Evolutionary conservation across 495 filamentous ascomycete genomes (phyloP), one percentile per base, ranked within the genome.

Genomic region (Trichoderma virens): DNA sequence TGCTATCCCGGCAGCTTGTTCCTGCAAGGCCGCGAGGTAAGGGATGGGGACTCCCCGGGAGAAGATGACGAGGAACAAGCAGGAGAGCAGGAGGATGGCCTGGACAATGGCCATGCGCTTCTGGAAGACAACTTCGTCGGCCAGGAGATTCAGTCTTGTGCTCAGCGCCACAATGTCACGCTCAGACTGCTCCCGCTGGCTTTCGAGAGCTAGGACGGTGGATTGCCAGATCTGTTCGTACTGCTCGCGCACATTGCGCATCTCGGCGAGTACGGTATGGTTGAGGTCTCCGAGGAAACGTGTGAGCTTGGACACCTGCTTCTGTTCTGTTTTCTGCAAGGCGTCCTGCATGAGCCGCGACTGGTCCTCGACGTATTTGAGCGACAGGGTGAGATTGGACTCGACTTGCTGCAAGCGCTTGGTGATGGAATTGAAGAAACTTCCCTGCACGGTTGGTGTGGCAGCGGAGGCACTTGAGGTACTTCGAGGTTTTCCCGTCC

Each of bases 221-320:
- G 86, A 90, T 70, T 95, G 93, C 92, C 94, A 97, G 27, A 97
- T 88, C 69, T 96, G 90, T 69, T 98, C 95, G 75, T 98, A 98
- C 69, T 95, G 90, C 54, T 85, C 82, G 66, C 89, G 78, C 66
- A 94, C 91, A 61, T 85, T 85, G 66, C 85, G 87, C 25, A 98
- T 79, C 71, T 98, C 94, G 30, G 81, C 82, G n/a, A 94, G 79
- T 11, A 97, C 93, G 0, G 92, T 97, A 25, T 80, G 79, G 73
- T 98, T 98, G 16, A 98, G 79, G 20, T 82, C 86, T 67, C 92
- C 85, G 27, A 98, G 81, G 72, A 97, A 97, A 8, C 78, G 80
- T 35, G 85, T 87, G 7, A 93, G 92, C 71, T 94, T 96, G 34
- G 83, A 78, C 35, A 96, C 79, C 71, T 98, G 94, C 27, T 89